phyloP scores from a whole-genome alignment of 768 basidiomycete genomes.

The Paxillus rubicundulus region DNA sequence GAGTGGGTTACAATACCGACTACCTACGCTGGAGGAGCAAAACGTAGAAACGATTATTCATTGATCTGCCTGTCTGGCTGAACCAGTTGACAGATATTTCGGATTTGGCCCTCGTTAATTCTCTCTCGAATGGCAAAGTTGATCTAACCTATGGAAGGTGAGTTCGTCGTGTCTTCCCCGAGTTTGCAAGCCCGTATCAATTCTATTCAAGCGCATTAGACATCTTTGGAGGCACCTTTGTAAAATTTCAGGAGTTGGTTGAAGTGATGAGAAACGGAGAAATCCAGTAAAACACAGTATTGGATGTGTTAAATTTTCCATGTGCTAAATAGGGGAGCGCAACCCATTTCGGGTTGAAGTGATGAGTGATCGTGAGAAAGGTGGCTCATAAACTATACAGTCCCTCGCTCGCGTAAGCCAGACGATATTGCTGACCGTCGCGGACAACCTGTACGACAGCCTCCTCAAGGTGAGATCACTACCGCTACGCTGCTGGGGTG shows the following conservation, averaged over 20 bases:
- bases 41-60: conserved; percentile 46
- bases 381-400: conserved; percentile 47
- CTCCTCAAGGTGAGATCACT: conserved; percentile 38
- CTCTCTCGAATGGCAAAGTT: conserved; percentile 77
- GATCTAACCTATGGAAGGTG: conserved; percentile 39
- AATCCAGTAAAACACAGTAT: not conserved
- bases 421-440: conserved; percentile 22
- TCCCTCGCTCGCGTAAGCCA: conserved; percentile 30
- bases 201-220: conserved; percentile 49
- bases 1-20: conserved; percentile 90
- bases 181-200: not conserved
- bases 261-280: conserved; percentile 23
- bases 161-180: conserved; percentile 3
- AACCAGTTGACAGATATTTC: conserved; percentile 53
- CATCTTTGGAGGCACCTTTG: conserved; percentile 67
- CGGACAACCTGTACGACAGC: conserved; percentile 30
- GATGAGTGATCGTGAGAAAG: conserved; percentile 28
- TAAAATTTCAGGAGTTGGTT: conserved; percentile 57
- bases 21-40: conserved; percentile 97
- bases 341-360: not conserved
- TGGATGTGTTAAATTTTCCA: too few species aligned
- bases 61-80: not conserved
- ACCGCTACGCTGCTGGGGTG: not conserved
- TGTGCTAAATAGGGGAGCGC: conserved; percentile 1
- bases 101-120: conserved; percentile 79